Percentiles rank a stretch among this genome's conserved stretches.
Evolutionary conservation across 257 asterid genomes (phyloP).

Genomic region (Scutellaria barbata): DNA sequence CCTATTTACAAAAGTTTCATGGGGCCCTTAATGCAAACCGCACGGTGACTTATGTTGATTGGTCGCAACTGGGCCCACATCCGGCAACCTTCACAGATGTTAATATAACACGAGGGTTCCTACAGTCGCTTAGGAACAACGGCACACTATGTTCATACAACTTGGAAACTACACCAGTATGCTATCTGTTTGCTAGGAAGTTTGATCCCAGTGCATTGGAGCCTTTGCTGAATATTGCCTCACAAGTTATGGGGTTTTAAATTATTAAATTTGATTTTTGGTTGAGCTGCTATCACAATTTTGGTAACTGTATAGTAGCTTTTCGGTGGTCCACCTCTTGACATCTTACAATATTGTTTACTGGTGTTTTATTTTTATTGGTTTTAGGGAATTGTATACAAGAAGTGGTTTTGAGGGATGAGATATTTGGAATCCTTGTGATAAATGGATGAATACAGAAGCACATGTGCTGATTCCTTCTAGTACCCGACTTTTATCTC

Average conservation of each 20-base stretch:
- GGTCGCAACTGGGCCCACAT: conserved; percentile 83
- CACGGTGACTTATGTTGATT: conserved; percentile 79
- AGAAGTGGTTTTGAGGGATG: too few species aligned
- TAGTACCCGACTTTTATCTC: too few species aligned
- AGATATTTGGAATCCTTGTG: too few species aligned
- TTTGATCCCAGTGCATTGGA: conserved; percentile 71
- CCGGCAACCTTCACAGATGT: conserved; percentile 68
- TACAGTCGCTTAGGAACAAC: conserved; percentile 61
- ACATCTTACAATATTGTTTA: too few species aligned
- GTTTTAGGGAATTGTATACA: too few species aligned
- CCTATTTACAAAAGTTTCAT: conserved; percentile 63
- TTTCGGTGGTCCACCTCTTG: too few species aligned
- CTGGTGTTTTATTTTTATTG: too few species aligned
- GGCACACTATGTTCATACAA: conserved; percentile 69
- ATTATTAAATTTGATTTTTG: conserved; percentile 7
- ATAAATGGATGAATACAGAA: too few species aligned
- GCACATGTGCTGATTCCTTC: too few species aligned
- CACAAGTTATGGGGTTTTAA: conserved; percentile 75
- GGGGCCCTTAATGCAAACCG: conserved; percentile 73
- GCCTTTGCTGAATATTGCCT: conserved; percentile 63
- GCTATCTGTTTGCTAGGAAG: conserved; percentile 91
- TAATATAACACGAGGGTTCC: conserved; percentile 57
- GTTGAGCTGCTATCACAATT: background rate
- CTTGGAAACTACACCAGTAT: conserved; percentile 44
- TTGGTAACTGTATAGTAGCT: conserved; percentile 1